Base-by-base conservation (phyloP, 176 grass and related monocot genomes). In the Zizania latifolia region DNA sequence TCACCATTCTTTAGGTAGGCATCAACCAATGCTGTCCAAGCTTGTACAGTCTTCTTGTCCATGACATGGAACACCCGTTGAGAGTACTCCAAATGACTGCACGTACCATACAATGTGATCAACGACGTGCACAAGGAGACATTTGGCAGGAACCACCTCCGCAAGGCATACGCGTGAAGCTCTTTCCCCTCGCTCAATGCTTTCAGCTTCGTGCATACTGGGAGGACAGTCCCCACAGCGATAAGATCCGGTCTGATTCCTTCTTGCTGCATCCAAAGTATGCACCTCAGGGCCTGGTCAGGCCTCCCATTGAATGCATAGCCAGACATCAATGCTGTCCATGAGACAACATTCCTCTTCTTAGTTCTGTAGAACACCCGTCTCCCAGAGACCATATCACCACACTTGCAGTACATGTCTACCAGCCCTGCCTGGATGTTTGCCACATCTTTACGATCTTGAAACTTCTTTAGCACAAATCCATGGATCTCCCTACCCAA, bases 231-330 rank as follows among this genome's bases (percentile, higher is more conserved):
- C 5, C 81, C 91, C 37, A 98, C 81, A 1, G 86, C 83, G 71
- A 94, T 80, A 21, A 88, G 78, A 58, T 98, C 94, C 40, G 91
- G 91, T 14, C 67, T 85, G 12, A 93, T 71, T 59, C 91, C 86
- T 89, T 93, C 94, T 70, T 90, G 89, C 63, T 93, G 88, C 94
- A 98, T 98, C 94, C 94, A 98, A 68, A 69, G 61, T 75, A 98
- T 80, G 10, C 90, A 98, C 79, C 90, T 87, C 35, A 97, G 55
- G 1, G 90, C 88, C 78, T 93, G 84, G 58, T 93, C 88, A 32
- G 82, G 86, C 16, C 89, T 88, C 22, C 90, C 88, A 61, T 93
- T 93, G 48, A 74, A 87, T 57, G 94, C 91, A 68, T 97, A 93
- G 28, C 94, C 94, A 59, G 94, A 93, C 85, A 98, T 87, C 36